Conservation (phyloP, 2,329 filamentous ascomycete species). For the Rhinocladiella mackenziei region DNA sequence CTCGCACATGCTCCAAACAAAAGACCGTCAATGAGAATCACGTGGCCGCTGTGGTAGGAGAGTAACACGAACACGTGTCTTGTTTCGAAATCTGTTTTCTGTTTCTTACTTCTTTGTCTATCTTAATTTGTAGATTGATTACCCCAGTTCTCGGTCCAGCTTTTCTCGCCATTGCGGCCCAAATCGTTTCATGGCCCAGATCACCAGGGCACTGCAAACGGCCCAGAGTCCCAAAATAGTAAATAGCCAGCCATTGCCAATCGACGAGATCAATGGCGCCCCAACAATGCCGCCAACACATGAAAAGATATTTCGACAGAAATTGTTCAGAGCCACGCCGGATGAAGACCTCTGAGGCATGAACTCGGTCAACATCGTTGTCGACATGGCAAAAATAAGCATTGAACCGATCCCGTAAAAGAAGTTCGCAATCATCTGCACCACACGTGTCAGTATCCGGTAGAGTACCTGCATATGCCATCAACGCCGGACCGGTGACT, state of each 20-base stretch:
- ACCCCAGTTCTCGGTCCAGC: conserved; percentile 24
- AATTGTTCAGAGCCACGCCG: conserved; percentile 70
- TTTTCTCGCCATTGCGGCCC: conserved; percentile 27
- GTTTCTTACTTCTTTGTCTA: background rate
- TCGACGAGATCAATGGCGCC: conserved; percentile 64
- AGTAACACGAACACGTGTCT: background rate
- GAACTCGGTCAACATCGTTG: conserved; percentile 83
- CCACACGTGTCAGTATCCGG: conserved; percentile 20
- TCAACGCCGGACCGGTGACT: conserved; percentile 27
- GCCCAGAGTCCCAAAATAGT: conserved; percentile 57
- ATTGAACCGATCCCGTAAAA: conserved; percentile 74
- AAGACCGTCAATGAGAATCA: no score
- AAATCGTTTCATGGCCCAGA: conserved; percentile 52
- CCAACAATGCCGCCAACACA: conserved; percentile 68
- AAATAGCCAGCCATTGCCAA: conserved; percentile 74
- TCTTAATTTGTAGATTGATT: conserved; percentile 1
- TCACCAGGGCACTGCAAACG: conserved; percentile 55
- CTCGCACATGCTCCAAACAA: background rate
- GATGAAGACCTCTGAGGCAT: conserved; percentile 67
- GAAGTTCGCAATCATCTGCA: conserved; percentile 59
- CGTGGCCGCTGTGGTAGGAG: no score
- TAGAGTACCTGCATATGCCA: conserved; percentile 20
- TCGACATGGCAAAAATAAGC: conserved; percentile 69
- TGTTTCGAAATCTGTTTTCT: background rate
- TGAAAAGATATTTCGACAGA: conserved; percentile 72